Percentiles rank a stretch among this genome's conserved stretches.
These are phyloP conservation scores for Hibiscus mutabilis DNA, from an alignment of 345 rosid species.

Conservation along the genomic window DNA sequence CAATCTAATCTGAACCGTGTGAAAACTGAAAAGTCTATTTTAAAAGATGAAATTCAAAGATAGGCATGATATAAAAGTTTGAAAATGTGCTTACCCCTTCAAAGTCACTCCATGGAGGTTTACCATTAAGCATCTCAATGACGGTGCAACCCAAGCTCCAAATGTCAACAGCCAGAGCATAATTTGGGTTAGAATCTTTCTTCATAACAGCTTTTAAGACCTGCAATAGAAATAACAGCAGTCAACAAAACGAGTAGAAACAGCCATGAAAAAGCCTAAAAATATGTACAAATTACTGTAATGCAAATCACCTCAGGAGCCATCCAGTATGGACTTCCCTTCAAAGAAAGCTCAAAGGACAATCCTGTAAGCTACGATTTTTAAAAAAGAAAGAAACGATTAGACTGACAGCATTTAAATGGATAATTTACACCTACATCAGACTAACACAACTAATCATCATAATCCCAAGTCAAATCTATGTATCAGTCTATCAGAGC, in stretches of 20 bases:
- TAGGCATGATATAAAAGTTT: not conserved
- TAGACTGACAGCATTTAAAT: slow-evolving; percentile 6
- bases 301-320: slow-evolving; percentile 63
- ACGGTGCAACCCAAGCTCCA: slow-evolving; percentile 76
- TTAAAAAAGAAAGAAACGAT: not conserved
- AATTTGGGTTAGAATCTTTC: slow-evolving; percentile 38
- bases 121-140: slow-evolving; percentile 60
- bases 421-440: not conserved
- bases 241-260: not conserved
- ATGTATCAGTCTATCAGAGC: not conserved
- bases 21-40: not conserved
- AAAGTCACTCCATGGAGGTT: slow-evolving; percentile 65
- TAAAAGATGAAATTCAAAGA: not conserved
- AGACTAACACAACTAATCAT: not conserved
- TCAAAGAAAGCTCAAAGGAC: slow-evolving; percentile 48
- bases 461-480: slow-evolving; percentile 3
- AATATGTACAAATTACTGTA: not conserved
- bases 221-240: slow-evolving; percentile 26
- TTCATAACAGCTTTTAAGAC: slow-evolving; percentile 41
- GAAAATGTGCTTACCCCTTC: slow-evolving; percentile 48
- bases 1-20: not conserved
- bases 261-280: not conserved
- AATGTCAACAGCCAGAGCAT: slow-evolving; percentile 68
- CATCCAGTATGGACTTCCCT: slow-evolving; percentile 83
- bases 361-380: slow-evolving; percentile 43